Conservation (phyloP, 2,329 filamentous ascomycete species). For the Stemphylium beticola region DNA sequence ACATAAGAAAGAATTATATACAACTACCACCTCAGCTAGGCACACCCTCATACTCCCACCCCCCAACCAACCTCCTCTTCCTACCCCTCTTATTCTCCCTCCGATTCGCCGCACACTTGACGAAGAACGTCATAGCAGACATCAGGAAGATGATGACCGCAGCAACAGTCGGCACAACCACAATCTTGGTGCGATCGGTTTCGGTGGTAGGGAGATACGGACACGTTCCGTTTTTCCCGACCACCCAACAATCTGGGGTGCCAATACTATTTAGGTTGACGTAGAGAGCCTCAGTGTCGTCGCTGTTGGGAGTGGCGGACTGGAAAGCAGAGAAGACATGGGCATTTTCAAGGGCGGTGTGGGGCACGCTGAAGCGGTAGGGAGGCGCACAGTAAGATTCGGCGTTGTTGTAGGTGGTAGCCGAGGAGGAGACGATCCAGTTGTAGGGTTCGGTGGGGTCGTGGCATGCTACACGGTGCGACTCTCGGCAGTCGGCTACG, state of each 20-base stretch:
- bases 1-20: no score
- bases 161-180: conserved; percentile 67
- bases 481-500: conserved; percentile 60
- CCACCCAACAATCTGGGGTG: conserved; percentile 64
- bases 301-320: background rate
- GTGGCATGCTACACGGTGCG: conserved; percentile 64
- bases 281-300: conserved; percentile 52
- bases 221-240: conserved; percentile 62
- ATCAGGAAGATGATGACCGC: conserved; percentile 67
- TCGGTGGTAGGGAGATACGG: conserved; percentile 60
- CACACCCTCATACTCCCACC: conserved; percentile 73
- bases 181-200: conserved; percentile 53
- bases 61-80: conserved; percentile 56
- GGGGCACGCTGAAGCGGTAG: conserved; percentile 62
- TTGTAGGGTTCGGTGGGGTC: conserved; percentile 59
- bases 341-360: conserved; percentile 68
- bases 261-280: conserved; percentile 68
- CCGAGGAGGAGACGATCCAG: conserved; percentile 60
- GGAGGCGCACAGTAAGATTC: conserved; percentile 56
- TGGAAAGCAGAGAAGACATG: conserved; percentile 56
- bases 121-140: conserved; percentile 66
- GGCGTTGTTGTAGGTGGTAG: conserved; percentile 53
- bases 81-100: conserved; percentile 58
- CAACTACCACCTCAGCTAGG: conserved; percentile 48
- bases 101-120: conserved; percentile 69